Evolutionary conservation across 2,329 filamentous ascomycete species (phyloP).

Genomic region (Talaromyces sp.): DNA sequence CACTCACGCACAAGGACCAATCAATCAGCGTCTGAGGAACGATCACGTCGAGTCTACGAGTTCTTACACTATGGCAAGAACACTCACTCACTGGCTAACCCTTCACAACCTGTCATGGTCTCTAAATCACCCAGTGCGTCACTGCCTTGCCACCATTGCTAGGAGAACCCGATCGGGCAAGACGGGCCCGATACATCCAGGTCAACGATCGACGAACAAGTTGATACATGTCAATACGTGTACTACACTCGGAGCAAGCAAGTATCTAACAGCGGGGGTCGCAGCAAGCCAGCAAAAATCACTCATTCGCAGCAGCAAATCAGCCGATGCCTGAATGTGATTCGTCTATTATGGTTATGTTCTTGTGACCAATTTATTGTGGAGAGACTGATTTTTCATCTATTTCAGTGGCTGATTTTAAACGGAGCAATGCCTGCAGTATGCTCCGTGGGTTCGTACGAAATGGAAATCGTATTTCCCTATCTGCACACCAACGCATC

Average conservation of each 20-base stretch:
- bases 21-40: background rate
- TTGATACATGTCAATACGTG: background rate
- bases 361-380: background rate
- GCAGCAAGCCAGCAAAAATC: conserved; percentile 6
- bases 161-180: background rate
- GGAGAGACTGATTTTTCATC: background rate
- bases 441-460: conserved; percentile 2
- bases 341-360: background rate
- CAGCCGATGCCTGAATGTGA: background rate
- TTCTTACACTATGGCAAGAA: background rate
- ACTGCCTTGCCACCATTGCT: background rate
- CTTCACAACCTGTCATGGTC: background rate
- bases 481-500: background rate
- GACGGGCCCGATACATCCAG: background rate
- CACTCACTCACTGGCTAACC: background rate
- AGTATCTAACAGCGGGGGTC: background rate
- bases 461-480: background rate
- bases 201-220: background rate
- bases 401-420: background rate
- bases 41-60: background rate
- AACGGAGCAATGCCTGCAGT: background rate
- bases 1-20: background rate
- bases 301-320: conserved; percentile 1
- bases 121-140: background rate
- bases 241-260: background rate